These are phyloP conservation scores for Botrytis galanthina DNA, from an alignment of 2,329 filamentous ascomycete species.

Conservation along the genomic window DNA sequence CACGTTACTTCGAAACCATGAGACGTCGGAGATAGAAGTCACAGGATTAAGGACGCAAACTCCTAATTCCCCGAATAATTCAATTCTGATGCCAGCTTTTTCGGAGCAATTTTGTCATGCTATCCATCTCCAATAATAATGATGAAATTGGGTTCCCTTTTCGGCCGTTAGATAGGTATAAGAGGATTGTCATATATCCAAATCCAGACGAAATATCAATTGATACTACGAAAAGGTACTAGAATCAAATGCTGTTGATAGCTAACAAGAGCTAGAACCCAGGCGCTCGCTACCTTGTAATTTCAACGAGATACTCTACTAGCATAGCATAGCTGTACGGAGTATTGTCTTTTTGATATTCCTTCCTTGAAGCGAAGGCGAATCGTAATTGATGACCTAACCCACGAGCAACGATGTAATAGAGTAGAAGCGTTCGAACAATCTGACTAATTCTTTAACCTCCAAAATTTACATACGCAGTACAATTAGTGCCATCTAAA, in stretches of 20 bases:
- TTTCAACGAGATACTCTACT: background rate
- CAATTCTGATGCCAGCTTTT: background rate
- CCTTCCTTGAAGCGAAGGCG: background rate
- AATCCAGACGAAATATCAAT: background rate
- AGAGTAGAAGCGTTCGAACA: background rate
- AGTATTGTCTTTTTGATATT: background rate
- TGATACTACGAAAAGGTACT: background rate
- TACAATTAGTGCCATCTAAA: background rate
- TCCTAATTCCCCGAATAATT: background rate
- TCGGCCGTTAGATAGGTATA: background rate
- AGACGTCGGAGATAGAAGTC: background rate
- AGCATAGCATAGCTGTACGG: background rate
- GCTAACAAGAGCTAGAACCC: background rate
- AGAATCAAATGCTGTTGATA: background rate
- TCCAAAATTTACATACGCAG: background rate
- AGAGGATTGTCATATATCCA: background rate
- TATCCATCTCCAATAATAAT: background rate
- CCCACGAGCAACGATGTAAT: background rate
- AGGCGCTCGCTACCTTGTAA: background rate
- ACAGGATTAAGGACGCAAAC: background rate
- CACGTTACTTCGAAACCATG: slow-evolving; percentile 1
- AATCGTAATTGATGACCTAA: background rate
- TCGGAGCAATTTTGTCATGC: background rate
- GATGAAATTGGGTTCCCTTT: background rate
- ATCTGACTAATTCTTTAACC: background rate